Percentiles rank a stretch among this genome's conserved stretches.
Conservation (phyloP, 139 green algal genomes). For the Penium margaritaceum region DNA sequence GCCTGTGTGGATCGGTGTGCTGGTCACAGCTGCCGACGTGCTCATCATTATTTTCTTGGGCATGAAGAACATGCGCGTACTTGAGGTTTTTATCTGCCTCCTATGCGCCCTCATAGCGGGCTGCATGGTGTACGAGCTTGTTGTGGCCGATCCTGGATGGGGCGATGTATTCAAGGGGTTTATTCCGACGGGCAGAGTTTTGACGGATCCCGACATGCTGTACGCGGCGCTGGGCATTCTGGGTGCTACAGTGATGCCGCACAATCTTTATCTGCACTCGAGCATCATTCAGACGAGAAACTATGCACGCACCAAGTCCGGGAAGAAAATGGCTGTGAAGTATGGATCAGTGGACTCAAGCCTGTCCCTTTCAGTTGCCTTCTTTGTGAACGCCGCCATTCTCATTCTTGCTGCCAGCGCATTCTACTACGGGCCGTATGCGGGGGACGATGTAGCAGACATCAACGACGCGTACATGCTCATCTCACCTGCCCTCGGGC, state of each 20-base stretch:
- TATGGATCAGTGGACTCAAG: constrained; percentile 56
- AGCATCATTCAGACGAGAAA: constrained; percentile 49
- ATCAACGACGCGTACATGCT: constrained; percentile 55
- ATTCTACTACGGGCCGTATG: constrained; percentile 48
- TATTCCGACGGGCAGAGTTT: not conserved
- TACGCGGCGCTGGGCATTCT: constrained; percentile 37
- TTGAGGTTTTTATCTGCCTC: constrained; percentile 32
- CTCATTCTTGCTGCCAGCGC: constrained; percentile 57
- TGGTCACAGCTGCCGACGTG: constrained; percentile 51
- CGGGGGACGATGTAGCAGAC: not conserved
- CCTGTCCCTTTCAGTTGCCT: constrained; percentile 55
- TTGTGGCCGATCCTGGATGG: constrained; percentile 16
- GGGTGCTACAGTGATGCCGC: constrained; percentile 43
- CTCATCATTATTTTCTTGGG: constrained; percentile 36
- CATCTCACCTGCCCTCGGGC: constrained; percentile 50
- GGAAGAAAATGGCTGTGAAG: constrained; percentile 49
- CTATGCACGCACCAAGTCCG: constrained; percentile 47
- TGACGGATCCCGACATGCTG: constrained; percentile 29
- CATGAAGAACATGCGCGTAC: constrained; percentile 17
- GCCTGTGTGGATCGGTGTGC: constrained; percentile 48
- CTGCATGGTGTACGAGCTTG: constrained; percentile 37
- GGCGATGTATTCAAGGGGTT: constrained; percentile 15
- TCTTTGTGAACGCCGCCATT: constrained; percentile 64
- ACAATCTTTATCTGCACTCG: constrained; percentile 83
- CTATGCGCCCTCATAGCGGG: constrained; percentile 20